Base-by-base conservation (phyloP, 768 basidiomycete species). In the Ramaria rubella region DNA sequence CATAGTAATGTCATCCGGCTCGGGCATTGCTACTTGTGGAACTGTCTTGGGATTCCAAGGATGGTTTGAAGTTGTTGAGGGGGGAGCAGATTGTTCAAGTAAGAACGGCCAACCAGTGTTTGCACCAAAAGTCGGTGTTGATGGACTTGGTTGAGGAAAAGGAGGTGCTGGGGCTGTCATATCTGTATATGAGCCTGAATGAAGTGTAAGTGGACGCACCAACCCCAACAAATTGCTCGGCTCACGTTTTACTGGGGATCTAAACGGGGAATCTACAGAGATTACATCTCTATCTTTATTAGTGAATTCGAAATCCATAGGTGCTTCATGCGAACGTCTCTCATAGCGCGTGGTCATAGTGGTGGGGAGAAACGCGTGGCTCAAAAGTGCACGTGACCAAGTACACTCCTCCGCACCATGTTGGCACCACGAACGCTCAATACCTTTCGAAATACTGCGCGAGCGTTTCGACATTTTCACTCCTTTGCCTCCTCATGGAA, bases 301-400 rank as follows among this genome's bases (percentile, higher is more conserved):
- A 8, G 89, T 91, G 74, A 85, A 91, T 67, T 91, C 82, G 69
- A 83, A 93, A 69, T 93, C 90, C 90, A 93, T 93, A 4, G 90
- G 90, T 3, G 85, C 87, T 66, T 91, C 90, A 49, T 75, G 87
- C 12, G 85, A 86, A 63, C 85, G 78, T 54, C 52, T 52, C 65
- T 62, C 43, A 56, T 59, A 23, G 44, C 31, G 45, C 11, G 4
- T 23, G 23, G 21, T 31, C 50, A 57, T 48, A 21, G 58, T 49
- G 58, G 46, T 49, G 57, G 59, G 34, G 72, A 71, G 72, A 69
- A 69, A 57, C 36, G 58, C 31, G 36, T 45, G 27, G 15, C 30
- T 26, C 24, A 14, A 21, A 51, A 26, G 17, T 42, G 38, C 48
- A 50, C 33, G 56, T 29, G 34, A 57, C 56, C 27, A 43, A 42